Evolutionary conservation across 75 land plant genomes (phyloP), one percentile per base, ranked within the genome.

Genomic region (Cupressus sempervirens): DNA sequence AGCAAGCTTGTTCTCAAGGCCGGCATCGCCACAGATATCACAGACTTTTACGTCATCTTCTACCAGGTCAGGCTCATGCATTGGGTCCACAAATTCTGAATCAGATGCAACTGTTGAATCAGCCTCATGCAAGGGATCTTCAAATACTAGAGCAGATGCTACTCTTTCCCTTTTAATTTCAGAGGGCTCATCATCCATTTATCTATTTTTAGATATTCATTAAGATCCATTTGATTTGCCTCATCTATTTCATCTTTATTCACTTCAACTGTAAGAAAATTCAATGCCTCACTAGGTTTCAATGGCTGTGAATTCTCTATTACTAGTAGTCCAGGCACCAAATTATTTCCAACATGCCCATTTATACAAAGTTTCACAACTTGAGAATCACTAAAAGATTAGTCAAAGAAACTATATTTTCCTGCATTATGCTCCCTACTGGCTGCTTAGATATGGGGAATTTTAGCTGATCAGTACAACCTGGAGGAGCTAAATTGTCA

Each of bases 11-110:
- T 95, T 93, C 84, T 96, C 98, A 40, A 88, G 89, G 79, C 98
- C 98, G 34, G 93, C 91, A 90, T 96, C 95, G 10, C 98, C 98
- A 88, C 98, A 96, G 29, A 92, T 96, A 86, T 96, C 98, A 91
- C 98, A 96, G 52, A 96, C 95, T 82, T 93, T 93, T 34, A 89
- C 90, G 85, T 87, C 86, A 58, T 89, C 84, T 70, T 83, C 86
- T 23, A 74, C 43, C 16, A 87, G 12, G 18, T 89, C 88, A 38
- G 84, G 73, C 14, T 81, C 88, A 54, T 80, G 74, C 14, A 7
- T 54, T 35, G 82, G 82, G 58, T 48, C 72, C 2, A 82, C 86
- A 32, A 76, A 40, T 34, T 10, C 65, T 26, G 72, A 38, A 7
- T 53, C 81, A 79, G 2, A 79, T 43, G 15, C 30, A 43, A 79